phyloP scores from a whole-genome alignment of 1,284 basidiomycete genomes.

The Naganishia liquefaciens region DNA sequence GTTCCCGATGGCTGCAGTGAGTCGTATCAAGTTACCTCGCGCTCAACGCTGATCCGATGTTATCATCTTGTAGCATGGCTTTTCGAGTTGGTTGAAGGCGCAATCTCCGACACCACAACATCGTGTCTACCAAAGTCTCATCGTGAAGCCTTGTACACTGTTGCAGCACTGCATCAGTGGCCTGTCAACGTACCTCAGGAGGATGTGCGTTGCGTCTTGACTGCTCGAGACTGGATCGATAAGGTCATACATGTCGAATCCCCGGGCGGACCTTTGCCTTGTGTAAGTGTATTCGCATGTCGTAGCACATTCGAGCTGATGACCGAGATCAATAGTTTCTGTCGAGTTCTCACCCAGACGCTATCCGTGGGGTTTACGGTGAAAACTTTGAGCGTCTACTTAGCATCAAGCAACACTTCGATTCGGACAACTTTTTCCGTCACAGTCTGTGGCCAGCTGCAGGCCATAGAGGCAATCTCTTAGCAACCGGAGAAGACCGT shows the following conservation, averaged over 20 bases:
- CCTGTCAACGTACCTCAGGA: conserved; percentile 66
- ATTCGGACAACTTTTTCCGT: conserved; percentile 70
- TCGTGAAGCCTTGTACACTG: conserved; percentile 75
- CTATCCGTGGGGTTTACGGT: conserved; percentile 62
- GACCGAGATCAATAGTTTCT: conserved; percentile 63
- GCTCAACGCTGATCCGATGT: not conserved
- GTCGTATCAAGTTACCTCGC: conserved; percentile 47
- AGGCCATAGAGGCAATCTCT: conserved; percentile 15
- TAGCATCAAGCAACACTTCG: conserved; percentile 70
- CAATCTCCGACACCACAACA: conserved; percentile 70
- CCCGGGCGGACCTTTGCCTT: conserved; percentile 75
- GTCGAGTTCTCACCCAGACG: conserved; percentile 43
- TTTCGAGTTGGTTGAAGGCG: conserved; percentile 83
- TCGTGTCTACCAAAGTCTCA: conserved; percentile 71
- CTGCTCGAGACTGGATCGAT: conserved; percentile 82
- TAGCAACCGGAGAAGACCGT: conserved; percentile 4
- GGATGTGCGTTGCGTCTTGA: conserved; percentile 73
- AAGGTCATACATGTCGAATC: conserved; percentile 67
- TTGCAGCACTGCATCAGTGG: conserved; percentile 91
- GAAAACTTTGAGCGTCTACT: conserved; percentile 71
- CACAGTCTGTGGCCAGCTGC: conserved; percentile 68
- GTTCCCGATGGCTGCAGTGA: conserved; percentile 82
- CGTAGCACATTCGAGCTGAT: conserved; percentile 34
- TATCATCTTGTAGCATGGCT: conserved; percentile 67
- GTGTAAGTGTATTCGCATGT: conserved; percentile 60